Conservation (phyloP, 225 moss, liverwort and hornwort genomes). For the Anthoceros angustus region DNA sequence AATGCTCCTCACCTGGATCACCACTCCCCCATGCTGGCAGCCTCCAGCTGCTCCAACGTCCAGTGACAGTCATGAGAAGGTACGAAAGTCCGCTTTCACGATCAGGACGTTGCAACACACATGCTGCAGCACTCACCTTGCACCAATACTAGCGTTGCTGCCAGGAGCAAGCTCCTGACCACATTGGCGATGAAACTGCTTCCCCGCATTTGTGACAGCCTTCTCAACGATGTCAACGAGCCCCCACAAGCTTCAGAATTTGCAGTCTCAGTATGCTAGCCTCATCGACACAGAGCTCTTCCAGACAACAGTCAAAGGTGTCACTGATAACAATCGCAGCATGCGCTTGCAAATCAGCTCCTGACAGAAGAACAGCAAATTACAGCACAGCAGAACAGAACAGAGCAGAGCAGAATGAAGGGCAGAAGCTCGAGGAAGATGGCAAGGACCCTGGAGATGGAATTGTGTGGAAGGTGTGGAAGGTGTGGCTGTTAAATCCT, state of each 20-base stretch:
- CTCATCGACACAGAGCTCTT: too few relatives aligned
- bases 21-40: not conserved
- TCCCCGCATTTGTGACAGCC: not conserved
- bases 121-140: not conserved
- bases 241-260: not conserved
- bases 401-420: not conserved
- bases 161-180: not conserved
- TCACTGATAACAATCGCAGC: too few relatives aligned
- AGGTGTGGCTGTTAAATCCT: not conserved
- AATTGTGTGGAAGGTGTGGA: not conserved
- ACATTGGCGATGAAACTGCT: not conserved
- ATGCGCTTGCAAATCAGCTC: too few relatives aligned
- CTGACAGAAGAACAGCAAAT: too few relatives aligned
- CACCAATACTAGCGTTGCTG: not conserved
- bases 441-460: not conserved
- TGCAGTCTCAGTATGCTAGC: too few relatives aligned
- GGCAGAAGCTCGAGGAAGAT: not conserved
- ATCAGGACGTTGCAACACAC: not conserved
- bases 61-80: not conserved
- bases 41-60: not conserved
- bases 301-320: too few relatives aligned
- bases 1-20: not conserved
- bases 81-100: not conserved
- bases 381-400: too few relatives aligned
- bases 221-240: not conserved